A percentile compares a stretch with the other conserved stretches of the same genome.
Evolutionary conservation across 306 rosid species (phyloP).

Genomic region (Vigna nakashimae): DNA sequence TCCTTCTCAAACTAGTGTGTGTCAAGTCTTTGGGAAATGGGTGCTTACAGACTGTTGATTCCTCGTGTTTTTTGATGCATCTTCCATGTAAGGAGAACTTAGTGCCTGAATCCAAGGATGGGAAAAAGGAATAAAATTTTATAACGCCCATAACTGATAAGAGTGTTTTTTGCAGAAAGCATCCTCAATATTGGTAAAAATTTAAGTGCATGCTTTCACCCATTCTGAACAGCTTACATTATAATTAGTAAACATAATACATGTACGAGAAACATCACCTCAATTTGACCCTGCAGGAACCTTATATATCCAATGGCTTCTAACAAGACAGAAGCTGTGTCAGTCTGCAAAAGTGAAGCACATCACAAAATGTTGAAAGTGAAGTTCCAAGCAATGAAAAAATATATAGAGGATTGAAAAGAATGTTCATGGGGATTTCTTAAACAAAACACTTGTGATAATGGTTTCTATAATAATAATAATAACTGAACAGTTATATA

Average conservation of each 20-base stretch:
- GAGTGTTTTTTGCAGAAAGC: constrained; percentile 52
- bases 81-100: constrained; percentile 78
- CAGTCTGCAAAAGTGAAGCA: constrained; percentile 89
- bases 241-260: not conserved
- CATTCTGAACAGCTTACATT: constrained; percentile 45
- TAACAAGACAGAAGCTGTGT: constrained; percentile 93
- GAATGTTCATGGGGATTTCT: not conserved
- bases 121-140: constrained; percentile 39
- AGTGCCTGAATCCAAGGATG: constrained; percentile 64
- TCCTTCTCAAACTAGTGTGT: constrained; percentile 17
- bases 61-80: constrained; percentile 64
- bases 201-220: constrained; percentile 62
- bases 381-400: constrained; percentile 10
- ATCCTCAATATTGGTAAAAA: constrained; percentile 35
- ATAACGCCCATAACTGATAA: constrained; percentile 48
- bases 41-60: constrained; percentile 66
- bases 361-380: constrained; percentile 44
- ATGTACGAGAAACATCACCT: constrained; percentile 66
- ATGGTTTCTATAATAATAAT: not conserved
- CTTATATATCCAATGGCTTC: constrained; percentile 86
- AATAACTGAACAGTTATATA: not conserved
- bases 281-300: constrained; percentile 89
- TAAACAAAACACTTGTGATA: not conserved
- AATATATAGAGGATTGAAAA: not conserved
- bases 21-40: constrained; percentile 51